Conservation (phyloP, 352 stramenopile genomes). For the Pythium dissotocum region DNA sequence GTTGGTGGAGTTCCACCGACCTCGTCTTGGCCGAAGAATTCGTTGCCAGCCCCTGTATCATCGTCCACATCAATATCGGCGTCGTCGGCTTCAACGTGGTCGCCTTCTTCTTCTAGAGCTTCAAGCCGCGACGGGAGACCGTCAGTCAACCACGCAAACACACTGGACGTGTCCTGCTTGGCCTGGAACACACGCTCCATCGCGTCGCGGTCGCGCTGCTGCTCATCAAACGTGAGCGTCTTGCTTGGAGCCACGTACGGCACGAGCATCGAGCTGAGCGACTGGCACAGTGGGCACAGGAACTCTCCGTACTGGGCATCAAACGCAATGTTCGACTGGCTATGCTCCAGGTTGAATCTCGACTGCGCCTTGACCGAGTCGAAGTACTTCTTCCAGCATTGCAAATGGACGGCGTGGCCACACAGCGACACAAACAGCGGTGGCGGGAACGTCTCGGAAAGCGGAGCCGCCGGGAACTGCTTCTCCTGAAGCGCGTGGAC, state of each 20-base stretch:
- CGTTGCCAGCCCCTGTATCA: slow-evolving; percentile 9
- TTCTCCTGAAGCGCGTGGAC: slow-evolving; percentile 49
- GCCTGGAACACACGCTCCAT: slow-evolving; percentile 77
- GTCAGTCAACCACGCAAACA: slow-evolving; percentile 60
- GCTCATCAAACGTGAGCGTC: slow-evolving; percentile 57
- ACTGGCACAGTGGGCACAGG: slow-evolving; percentile 90
- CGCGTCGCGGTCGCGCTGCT: slow-evolving; percentile 52
- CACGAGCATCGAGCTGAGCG: slow-evolving; percentile 89
- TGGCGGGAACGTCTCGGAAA: slow-evolving; percentile 46
- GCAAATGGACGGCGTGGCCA: slow-evolving; percentile 88
- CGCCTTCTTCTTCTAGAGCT: slow-evolving; percentile 33
- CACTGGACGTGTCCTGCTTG: slow-evolving; percentile 68
- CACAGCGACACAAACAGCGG: slow-evolving; percentile 82
- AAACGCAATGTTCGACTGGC: slow-evolving; percentile 81
- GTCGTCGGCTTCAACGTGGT: slow-evolving; percentile 39
- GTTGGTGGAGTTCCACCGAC: not conserved
- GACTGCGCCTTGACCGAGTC: slow-evolving; percentile 80
- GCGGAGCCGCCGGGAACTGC: slow-evolving; percentile 35
- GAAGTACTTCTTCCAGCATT: slow-evolving; percentile 90
- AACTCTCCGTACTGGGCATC: slow-evolving; percentile 88
- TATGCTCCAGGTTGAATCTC: slow-evolving; percentile 68
- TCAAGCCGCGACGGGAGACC: slow-evolving; percentile 52
- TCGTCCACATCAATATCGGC: slow-evolving; percentile 33
- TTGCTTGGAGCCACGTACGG: slow-evolving; percentile 67
- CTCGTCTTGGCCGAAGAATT: slow-evolving; percentile 32